Conservation (phyloP, 495 filamentous ascomycete species). For the Xylaria venustula region DNA sequence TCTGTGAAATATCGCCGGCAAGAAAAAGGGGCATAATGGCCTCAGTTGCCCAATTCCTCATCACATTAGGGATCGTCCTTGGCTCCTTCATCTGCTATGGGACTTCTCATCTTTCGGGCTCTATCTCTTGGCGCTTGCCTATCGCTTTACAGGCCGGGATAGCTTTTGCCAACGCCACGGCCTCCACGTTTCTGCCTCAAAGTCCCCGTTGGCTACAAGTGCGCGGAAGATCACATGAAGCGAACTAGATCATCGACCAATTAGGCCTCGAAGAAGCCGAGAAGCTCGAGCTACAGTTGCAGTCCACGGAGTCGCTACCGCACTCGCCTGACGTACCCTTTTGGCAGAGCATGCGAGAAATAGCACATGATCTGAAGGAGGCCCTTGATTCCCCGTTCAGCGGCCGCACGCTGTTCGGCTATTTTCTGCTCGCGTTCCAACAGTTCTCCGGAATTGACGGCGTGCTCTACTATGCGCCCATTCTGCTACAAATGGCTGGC, state of each 20-base stretch:
- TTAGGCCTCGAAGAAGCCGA: constrained; percentile 16
- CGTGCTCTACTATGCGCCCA: constrained; percentile 41
- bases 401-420: constrained; percentile 15
- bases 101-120: constrained; percentile 39
- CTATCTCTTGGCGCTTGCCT: constrained; percentile 57
- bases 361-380: constrained; percentile 6
- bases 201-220: constrained; percentile 40
- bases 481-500: constrained; percentile 47
- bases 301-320: constrained; percentile 6
- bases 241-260: constrained; percentile 7
- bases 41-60: constrained; percentile 53
- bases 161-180: constrained; percentile 37
- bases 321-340: not conserved
- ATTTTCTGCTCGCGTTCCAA: constrained; percentile 38
- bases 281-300: constrained; percentile 16
- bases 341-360: constrained; percentile 10
- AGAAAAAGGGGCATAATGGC: constrained; percentile 51
- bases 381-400: not conserved
- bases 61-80: constrained; percentile 47
- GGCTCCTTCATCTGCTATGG: constrained; percentile 65
- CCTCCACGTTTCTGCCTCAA: constrained; percentile 35
- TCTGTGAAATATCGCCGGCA: constrained; percentile 59
- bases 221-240: constrained; percentile 19
- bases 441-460: constrained; percentile 51
- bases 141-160: constrained; percentile 44